Conservation (phyloP, 225 moss, liverwort and hornwort genomes). For the Antitrichia curtipendula region DNA sequence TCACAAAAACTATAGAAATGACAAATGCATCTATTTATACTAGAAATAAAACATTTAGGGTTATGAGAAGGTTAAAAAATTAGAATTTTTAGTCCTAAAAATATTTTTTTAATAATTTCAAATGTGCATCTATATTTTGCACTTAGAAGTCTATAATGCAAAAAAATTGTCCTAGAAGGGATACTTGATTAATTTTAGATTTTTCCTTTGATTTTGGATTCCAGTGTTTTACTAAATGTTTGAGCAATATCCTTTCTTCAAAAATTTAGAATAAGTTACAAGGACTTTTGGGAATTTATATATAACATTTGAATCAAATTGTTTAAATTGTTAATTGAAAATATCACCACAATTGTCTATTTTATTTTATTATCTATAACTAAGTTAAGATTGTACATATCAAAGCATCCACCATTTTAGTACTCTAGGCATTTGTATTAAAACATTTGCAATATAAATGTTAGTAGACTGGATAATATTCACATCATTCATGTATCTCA, state of each 20-base stretch:
- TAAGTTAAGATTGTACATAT: too few relatives aligned
- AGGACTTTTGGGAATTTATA: not conserved
- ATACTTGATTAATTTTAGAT: not conserved
- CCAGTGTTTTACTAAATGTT: fast-evolving
- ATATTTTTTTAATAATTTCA: not conserved
- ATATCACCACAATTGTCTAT: not conserved
- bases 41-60: not conserved
- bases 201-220: not conserved
- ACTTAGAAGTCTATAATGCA: too few relatives aligned
- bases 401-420: too few relatives aligned
- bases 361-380: not conserved
- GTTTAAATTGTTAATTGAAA: not conserved
- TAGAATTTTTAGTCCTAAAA: not conserved
- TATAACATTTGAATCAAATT: not conserved
- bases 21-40: not conserved
- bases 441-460: too few relatives aligned
- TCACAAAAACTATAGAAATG: not conserved
- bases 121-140: not conserved
- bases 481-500: too few relatives aligned
- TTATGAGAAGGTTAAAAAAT: not conserved
- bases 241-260: not conserved
- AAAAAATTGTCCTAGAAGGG: not conserved
- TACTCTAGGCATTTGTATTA: too few relatives aligned
- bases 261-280: not conserved
- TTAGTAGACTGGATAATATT: too few relatives aligned